A percentile compares a stretch with the other conserved stretches of the same genome.
Evolutionary conservation across 169 alveolate genomes (phyloP).

Genomic region (Plasmodium vivax): DNA sequence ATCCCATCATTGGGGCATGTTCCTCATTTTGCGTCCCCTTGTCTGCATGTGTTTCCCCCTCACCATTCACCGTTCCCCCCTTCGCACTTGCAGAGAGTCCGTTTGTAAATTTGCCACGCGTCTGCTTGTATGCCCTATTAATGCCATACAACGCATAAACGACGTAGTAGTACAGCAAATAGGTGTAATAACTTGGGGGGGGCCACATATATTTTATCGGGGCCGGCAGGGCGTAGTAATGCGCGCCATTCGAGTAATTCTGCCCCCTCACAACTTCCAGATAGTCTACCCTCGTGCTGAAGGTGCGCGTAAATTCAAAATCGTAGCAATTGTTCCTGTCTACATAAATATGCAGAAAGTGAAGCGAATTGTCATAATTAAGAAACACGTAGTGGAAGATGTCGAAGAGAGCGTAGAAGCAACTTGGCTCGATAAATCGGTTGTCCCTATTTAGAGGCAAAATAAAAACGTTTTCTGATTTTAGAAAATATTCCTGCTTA

Average conservation of each 20-base stretch:
- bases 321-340: conserved; percentile 34
- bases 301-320: conserved; percentile 28
- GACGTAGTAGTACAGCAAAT: conserved; percentile 38
- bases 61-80: not conserved
- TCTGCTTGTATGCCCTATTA: conserved; percentile 1
- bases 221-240: conserved; percentile 48
- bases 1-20: not conserved
- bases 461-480: conserved; percentile 26
- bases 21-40: not conserved
- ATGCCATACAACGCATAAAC: conserved; percentile 18
- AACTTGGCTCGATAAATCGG: conserved; percentile 14
- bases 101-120: not conserved
- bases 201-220: conserved; percentile 74
- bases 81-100: not conserved
- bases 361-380: conserved; percentile 66
- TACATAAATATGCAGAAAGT: conserved; percentile 45
- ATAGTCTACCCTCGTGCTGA: conserved; percentile 12
- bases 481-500: conserved; percentile 9
- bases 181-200: conserved; percentile 18
- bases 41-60: not conserved
- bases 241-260: not conserved
- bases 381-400: conserved; percentile 60
- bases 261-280: conserved; percentile 23
- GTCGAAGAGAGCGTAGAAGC: conserved; percentile 56
- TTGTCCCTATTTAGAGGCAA: conserved; percentile 68